Evolutionary conservation across 495 filamentous ascomycete species (phyloP), one percentile per base, ranked within the genome.

Genomic region (Poronia punctata): DNA sequence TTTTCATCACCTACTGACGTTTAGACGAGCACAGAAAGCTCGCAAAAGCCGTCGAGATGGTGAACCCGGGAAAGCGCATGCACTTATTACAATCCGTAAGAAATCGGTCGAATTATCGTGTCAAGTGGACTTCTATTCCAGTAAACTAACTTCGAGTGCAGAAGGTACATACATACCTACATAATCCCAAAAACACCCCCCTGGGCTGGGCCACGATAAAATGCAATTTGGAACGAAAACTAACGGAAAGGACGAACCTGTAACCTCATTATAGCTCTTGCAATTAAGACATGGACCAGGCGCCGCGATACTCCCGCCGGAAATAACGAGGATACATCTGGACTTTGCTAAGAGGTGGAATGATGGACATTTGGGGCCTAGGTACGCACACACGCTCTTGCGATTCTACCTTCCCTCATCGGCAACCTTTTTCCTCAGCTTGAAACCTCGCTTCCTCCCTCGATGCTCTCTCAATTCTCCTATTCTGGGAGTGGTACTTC

Each of bases 241-340:
- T n/a, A n/a, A n/a, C n/a, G n/a, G n/a, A n/a, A n/a, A n/a, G n/a
- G n/a, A n/a, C n/a, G n/a, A n/a, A n/a, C n/a, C n/a, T n/a, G n/a
- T n/a, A n/a, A n/a, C n/a, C n/a, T n/a, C n/a, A n/a, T n/a, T 46
- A 26, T 69, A 88, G 84, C 67, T 90, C 28, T 75, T 90, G 53
- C 65, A 68, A 45, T 60, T 88, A 59, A 76, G 83, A 49, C 56
- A 79, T 54, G 92, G 92, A 34, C 79, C 82, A 27, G 92, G 90
- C 24, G 89, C 92, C 16, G 83, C 82, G 11, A 67, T 85, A 48
- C 70, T 98, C 24, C 83, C 88, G 1, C 74, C 75, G 33, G 80
- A 89, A 47, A 79, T 98, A 35, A 83, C 84, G 41, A 72, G 82
- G 43, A 82, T 98, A 58, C 84, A 89, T 63, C 62, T 98, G 55